phyloP scores from a whole-genome alignment of 2,329 filamentous ascomycete species.

The Byssochlamys sp. region DNA sequence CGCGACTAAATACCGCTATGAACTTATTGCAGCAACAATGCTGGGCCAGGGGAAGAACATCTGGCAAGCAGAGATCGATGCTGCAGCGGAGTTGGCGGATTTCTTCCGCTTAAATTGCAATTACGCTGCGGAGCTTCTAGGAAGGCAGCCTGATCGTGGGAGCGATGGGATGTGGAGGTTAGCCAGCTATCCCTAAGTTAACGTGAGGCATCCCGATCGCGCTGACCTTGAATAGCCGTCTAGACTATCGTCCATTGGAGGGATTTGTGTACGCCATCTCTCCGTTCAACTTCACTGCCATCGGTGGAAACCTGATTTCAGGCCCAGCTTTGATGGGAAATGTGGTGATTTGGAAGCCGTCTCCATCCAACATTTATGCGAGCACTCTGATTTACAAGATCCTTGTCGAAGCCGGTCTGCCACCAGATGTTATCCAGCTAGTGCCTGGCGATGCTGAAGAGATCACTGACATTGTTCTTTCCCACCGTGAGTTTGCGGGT shows the following conservation, averaged over 20 bases:
- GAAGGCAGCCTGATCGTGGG: constrained; percentile 76
- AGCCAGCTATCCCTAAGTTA: constrained; percentile 10
- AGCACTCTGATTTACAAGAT: constrained; percentile 86
- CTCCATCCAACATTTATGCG: constrained; percentile 71
- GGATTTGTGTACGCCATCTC: constrained; percentile 90
- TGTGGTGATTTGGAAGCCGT: constrained; percentile 93
- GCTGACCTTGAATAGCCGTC: constrained; percentile 39
- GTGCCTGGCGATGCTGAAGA: constrained; percentile 77
- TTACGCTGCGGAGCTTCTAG: constrained; percentile 84
- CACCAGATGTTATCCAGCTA: constrained; percentile 82
- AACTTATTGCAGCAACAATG: constrained; percentile 93
- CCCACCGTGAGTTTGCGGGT: constrained; percentile 72
- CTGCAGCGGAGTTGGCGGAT: constrained; percentile 86
- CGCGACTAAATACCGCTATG: constrained; percentile 84
- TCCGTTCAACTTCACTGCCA: constrained; percentile 94
- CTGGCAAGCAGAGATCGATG: constrained; percentile 98
- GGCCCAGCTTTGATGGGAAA: constrained; percentile 84
- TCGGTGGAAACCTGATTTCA: constrained; percentile 73
- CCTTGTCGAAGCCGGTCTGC: constrained; percentile 81
- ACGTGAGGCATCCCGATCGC: neutral
- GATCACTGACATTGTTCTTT: constrained; percentile 66
- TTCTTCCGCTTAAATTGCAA: constrained; percentile 85
- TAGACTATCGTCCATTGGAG: constrained; percentile 80
- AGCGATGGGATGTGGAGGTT: constrained; percentile 76
- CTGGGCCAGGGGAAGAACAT: constrained; percentile 95